Conservation (phyloP, 116 monocot genomes). For the Dioscorea cayenensis region DNA sequence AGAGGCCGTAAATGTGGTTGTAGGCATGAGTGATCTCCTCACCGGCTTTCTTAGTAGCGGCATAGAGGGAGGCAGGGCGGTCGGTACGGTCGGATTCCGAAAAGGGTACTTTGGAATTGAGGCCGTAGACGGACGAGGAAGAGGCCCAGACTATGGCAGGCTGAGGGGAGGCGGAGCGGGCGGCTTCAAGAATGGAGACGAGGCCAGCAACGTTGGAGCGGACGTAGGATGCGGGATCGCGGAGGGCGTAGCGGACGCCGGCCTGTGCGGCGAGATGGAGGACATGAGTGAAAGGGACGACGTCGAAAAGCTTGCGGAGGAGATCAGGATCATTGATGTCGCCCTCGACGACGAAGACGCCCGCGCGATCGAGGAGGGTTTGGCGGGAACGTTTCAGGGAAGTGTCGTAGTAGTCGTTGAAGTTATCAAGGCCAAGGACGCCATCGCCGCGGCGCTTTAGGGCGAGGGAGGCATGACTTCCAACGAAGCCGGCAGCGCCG, state of each 20-base stretch:
- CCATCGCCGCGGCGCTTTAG: constrained; percentile 42
- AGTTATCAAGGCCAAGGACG: constrained; percentile 38
- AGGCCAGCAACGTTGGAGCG: constrained; percentile 61
- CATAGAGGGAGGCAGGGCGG: constrained; percentile 61
- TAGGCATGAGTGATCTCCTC: constrained; percentile 59
- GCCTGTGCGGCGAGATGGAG: constrained; percentile 50
- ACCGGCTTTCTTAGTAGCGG: constrained; percentile 71
- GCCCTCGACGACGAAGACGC: constrained; percentile 42
- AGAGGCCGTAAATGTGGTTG: constrained; percentile 68
- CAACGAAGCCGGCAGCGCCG: constrained; percentile 43
- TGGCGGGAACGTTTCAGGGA: constrained; percentile 36
- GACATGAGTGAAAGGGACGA: constrained; percentile 41
- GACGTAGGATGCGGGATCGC: constrained; percentile 51
- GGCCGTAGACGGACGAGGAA: constrained; percentile 63
- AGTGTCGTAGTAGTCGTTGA: constrained; percentile 51
- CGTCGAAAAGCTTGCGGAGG: constrained; percentile 36
- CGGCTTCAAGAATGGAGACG: constrained; percentile 47
- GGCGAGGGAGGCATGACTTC: constrained; percentile 24
- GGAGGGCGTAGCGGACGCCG: constrained; percentile 45
- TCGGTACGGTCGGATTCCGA: constrained; percentile 61
- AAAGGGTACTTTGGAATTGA: constrained; percentile 53
- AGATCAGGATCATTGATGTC: constrained; percentile 36
- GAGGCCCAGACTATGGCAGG: constrained; percentile 65
- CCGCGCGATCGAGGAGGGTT: constrained; percentile 18
- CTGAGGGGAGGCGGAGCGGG: constrained; percentile 48